phyloP scores from a whole-genome alignment of 2,329 filamentous ascomycete genomes.

The Epichloe amarillans region DNA sequence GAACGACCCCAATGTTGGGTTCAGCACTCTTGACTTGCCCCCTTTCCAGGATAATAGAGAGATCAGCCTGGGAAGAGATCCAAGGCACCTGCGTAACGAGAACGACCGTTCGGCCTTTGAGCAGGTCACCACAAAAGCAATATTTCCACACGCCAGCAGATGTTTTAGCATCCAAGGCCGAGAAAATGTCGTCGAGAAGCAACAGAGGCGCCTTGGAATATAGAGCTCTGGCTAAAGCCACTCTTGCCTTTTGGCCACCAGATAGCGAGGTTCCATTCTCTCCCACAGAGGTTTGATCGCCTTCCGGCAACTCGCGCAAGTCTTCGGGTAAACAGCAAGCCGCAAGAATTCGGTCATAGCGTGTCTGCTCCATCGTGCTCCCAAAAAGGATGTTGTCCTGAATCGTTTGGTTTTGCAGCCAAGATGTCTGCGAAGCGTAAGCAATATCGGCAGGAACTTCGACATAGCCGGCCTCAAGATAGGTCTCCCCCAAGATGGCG shows the following conservation, averaged over 20 bases:
- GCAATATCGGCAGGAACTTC: conserved; percentile 38
- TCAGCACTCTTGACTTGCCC: conserved; percentile 28
- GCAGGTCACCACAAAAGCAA: conserved; percentile 42
- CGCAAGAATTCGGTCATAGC: conserved; percentile 41
- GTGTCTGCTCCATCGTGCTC: conserved; percentile 32
- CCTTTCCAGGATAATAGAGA: conserved; percentile 32
- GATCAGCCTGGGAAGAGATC: conserved; percentile 37
- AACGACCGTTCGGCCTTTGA: conserved; percentile 40
- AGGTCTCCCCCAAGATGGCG: conserved; percentile 42
- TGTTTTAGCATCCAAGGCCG: conserved; percentile 45
- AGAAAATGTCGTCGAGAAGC: conserved; percentile 46
- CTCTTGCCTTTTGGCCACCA: conserved; percentile 42
- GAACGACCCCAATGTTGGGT: conserved; percentile 31
- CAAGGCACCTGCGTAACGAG: conserved; percentile 44
- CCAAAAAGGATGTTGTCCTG: conserved; percentile 43
- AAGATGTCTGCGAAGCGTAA: conserved; percentile 43
- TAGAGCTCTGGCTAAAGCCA: conserved; percentile 41
- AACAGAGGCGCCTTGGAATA: conserved; percentile 43
- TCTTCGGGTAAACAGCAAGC: conserved; percentile 41
- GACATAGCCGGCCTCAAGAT: conserved; percentile 33
- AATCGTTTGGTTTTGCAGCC: conserved; percentile 46
- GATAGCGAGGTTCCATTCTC: conserved; percentile 42
- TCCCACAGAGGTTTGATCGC: conserved; percentile 39
- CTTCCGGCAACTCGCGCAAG: conserved; percentile 33
- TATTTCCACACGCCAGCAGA: conserved; percentile 41